Conservation (phyloP, 2,329 filamentous ascomycete species). For the Aspergillus tubingensis region DNA sequence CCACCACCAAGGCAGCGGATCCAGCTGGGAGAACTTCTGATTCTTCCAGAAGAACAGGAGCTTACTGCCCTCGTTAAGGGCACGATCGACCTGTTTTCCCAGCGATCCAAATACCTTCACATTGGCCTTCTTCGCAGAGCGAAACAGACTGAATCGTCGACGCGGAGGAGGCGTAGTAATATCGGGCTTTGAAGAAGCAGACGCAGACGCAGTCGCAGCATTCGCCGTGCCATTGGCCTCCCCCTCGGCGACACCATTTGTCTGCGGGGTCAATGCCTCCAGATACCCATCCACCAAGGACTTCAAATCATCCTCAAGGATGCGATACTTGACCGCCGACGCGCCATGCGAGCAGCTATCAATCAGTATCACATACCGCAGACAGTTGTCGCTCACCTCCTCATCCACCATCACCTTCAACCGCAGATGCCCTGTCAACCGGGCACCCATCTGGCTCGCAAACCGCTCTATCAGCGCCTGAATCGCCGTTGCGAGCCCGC, state of each 20-base stretch:
- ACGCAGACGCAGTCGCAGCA: too few species aligned
- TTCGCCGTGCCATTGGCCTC: not conserved
- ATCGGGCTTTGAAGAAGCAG: not conserved
- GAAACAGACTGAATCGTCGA: conserved; percentile 10
- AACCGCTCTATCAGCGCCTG: conserved; percentile 64
- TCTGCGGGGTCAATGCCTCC: conserved; percentile 22
- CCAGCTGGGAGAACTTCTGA: conserved; percentile 55
- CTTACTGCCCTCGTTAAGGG: conserved; percentile 21
- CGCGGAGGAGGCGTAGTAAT: conserved; percentile 2
- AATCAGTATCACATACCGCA: conserved; percentile 37
- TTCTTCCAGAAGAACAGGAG: conserved; percentile 57
- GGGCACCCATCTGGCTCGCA: conserved; percentile 50
- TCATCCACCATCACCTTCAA: conserved; percentile 69
- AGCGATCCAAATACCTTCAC: conserved; percentile 4
- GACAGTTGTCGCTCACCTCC: conserved; percentile 33
- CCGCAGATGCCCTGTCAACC: conserved; percentile 69
- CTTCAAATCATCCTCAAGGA: conserved; percentile 34
- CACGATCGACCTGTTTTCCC: conserved; percentile 19
- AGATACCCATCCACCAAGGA: conserved; percentile 32
- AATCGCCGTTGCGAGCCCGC: conserved; percentile 61
- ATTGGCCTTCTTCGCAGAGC: conserved; percentile 10
- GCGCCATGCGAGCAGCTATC: conserved; percentile 36
- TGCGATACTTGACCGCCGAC: conserved; percentile 25
- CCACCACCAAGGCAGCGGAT: conserved; percentile 60
- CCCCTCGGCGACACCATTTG: conserved; percentile 10